These are phyloP conservation scores for Saitozyma podzolica DNA, from an alignment of 768 basidiomycete species.

Conservation along the genomic window DNA sequence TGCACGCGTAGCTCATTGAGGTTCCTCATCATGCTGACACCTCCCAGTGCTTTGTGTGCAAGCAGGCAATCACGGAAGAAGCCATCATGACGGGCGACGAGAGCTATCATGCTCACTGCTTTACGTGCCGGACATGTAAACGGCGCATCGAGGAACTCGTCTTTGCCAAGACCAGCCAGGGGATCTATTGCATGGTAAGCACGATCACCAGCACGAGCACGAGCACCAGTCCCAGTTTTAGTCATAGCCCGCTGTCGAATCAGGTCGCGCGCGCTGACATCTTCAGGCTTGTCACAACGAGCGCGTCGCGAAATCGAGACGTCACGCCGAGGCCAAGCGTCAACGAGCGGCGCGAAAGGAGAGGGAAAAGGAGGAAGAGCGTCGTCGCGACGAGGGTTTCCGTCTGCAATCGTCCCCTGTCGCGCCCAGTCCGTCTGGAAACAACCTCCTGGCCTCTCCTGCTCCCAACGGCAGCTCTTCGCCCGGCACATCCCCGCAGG, in stretches of 20 bases:
- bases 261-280: conserved; percentile 1
- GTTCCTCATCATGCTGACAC: too few relatives aligned
- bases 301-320: conserved; percentile 86
- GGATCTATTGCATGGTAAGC: conserved; percentile 78
- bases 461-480: conserved; percentile 10
- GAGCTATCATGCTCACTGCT: conserved; percentile 97
- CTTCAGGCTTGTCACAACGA: conserved; percentile 90
- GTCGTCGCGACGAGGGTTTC: conserved; percentile 15
- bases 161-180: conserved; percentile 96
- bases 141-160: conserved; percentile 96
- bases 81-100: conserved; percentile 99
- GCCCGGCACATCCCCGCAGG: conserved; percentile 28
- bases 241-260: neutral
- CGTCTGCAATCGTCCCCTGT: too few relatives aligned
- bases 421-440: too few relatives aligned
- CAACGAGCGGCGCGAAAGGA: conserved; percentile 59
- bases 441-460: too few relatives aligned
- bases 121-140: conserved; percentile 94
- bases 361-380: conserved; percentile 40
- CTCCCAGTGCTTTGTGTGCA: conserved; percentile 86
- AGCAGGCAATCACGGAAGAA: conserved; percentile 91
- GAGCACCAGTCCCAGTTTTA: too few relatives aligned
- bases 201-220: too few relatives aligned
- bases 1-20: neutral
- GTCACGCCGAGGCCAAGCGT: conserved; percentile 81